Conservation (phyloP, 805 yeast species). For the Saccharomycodes ludwigii region DNA sequence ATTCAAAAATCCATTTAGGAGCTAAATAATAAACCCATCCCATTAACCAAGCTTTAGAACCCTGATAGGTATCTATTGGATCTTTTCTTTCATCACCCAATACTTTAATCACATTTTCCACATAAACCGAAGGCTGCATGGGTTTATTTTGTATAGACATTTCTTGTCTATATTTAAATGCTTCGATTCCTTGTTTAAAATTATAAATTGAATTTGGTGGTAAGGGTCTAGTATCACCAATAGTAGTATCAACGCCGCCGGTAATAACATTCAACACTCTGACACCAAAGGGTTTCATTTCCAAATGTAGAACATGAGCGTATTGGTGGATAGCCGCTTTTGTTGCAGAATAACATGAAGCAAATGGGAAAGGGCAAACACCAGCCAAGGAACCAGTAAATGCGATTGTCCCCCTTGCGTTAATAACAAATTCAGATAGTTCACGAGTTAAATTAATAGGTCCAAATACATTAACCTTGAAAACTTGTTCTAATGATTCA, state of each 20-base stretch:
- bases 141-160: conserved; percentile 54
- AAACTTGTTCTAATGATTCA: conserved; percentile 36
- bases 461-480: conserved; percentile 59
- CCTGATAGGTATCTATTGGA: conserved; percentile 45
- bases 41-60: conserved; percentile 31
- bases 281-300: conserved; percentile 61
- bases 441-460: conserved; percentile 54
- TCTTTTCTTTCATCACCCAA: conserved; percentile 11
- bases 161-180: conserved; percentile 37
- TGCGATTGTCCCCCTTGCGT: conserved; percentile 54
- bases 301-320: conserved; percentile 49
- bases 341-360: conserved; percentile 50
- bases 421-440: conserved; percentile 41
- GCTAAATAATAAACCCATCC: conserved; percentile 24
- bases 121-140: conserved; percentile 44
- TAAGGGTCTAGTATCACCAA: conserved; percentile 52
- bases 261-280: conserved; percentile 58
- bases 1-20: conserved; percentile 39
- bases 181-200: conserved; percentile 36
- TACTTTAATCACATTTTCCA: conserved; percentile 31
- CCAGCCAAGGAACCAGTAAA: conserved; percentile 71
- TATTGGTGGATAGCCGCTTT: conserved; percentile 72
- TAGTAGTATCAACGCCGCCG: conserved; percentile 64
- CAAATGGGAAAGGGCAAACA: conserved; percentile 55
- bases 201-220: conserved; percentile 44